phyloP scores from a whole-genome alignment of 345 rosid species.

The Eucalyptus pauciflora region DNA sequence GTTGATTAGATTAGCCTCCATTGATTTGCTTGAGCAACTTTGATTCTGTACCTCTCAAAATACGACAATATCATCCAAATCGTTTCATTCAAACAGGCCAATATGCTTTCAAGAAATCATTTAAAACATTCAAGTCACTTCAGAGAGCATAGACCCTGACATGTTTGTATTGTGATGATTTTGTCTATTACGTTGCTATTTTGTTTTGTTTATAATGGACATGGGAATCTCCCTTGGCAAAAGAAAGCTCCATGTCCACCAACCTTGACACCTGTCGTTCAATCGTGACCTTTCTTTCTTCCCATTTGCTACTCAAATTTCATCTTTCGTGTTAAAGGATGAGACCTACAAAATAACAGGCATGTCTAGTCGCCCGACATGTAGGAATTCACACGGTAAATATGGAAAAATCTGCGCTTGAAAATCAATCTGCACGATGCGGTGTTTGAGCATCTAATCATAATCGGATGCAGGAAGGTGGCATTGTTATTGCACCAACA shows the following conservation, averaged over 20 bases:
- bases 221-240: background rate
- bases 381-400: background rate
- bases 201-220: background rate
- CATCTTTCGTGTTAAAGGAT: background rate
- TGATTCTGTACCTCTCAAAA: background rate
- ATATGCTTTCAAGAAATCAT: background rate
- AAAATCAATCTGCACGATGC: background rate
- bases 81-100: background rate
- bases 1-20: background rate
- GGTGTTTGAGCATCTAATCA: background rate
- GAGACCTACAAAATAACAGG: background rate
- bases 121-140: background rate
- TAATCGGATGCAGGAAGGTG: background rate
- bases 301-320: background rate
- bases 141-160: accelerated
- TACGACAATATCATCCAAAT: background rate
- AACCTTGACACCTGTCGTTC: background rate
- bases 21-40: background rate
- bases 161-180: background rate
- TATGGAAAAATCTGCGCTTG: accelerated
- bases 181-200: accelerated
- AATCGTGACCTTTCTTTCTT: background rate
- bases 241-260: background rate
- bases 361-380: background rate
- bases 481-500: background rate